A percentile compares a stretch with the other conserved stretches of the same genome.
These are phyloP conservation scores for Monosporascus cannonballus DNA, from an alignment of 2,329 filamentous ascomycete species.

Conservation along the genomic window DNA sequence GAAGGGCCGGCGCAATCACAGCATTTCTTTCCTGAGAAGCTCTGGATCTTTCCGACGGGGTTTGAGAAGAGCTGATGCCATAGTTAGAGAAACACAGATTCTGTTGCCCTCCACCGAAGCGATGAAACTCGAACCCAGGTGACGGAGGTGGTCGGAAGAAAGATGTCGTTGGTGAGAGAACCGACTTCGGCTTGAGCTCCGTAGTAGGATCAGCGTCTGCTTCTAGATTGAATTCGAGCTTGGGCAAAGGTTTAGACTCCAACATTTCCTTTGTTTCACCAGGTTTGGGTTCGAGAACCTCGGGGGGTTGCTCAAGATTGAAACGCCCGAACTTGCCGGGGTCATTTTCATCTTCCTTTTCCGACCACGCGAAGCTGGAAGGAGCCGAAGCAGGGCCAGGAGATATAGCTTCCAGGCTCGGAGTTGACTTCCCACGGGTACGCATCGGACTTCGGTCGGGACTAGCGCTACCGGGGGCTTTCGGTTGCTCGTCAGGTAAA, in stretches of 20 bases:
- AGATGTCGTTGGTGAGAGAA: constrained; percentile 20
- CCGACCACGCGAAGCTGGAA: constrained; percentile 54
- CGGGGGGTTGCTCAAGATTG: constrained; percentile 27
- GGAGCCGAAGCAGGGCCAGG: constrained; percentile 64
- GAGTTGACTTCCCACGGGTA: constrained; percentile 47
- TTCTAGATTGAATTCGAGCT: neutral
- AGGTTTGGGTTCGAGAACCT: constrained; percentile 24
- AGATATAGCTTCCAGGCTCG: constrained; percentile 43
- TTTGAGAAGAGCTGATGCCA: constrained; percentile 19
- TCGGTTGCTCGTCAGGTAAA: constrained; percentile 47
- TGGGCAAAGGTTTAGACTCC: constrained; percentile 11
- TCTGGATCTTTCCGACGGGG: constrained; percentile 11
- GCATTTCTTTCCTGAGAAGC: constrained; percentile 29
- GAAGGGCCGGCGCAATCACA: constrained; percentile 27
- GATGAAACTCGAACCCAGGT: constrained; percentile 36
- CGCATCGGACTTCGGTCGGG: constrained; percentile 40
- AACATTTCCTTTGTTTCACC: constrained; percentile 19
- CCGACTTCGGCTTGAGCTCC: constrained; percentile 6
- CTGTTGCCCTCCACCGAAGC: constrained; percentile 30
- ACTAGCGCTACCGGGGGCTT: constrained; percentile 32
- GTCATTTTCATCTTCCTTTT: constrained; percentile 39
- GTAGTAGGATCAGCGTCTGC: neutral
- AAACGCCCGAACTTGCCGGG: constrained; percentile 34
- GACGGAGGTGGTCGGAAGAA: constrained; percentile 26
- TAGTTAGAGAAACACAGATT: constrained; percentile 39